Percentiles rank a stretch among this genome's conserved stretches.
Conservation (phyloP, 495 filamentous ascomycete genomes). For the Trichoderma parareesei region DNA sequence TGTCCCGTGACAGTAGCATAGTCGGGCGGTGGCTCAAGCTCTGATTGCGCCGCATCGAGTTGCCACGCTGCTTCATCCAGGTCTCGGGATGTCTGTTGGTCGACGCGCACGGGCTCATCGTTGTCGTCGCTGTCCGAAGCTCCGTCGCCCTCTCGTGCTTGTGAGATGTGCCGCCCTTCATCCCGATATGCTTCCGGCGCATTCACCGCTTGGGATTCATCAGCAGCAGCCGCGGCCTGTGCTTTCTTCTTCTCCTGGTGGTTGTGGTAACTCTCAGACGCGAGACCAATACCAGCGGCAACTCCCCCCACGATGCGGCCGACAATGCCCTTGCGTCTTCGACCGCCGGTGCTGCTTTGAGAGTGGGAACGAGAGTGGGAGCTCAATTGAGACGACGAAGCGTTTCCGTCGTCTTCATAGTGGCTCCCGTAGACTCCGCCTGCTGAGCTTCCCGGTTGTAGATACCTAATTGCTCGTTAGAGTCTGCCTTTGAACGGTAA, state of each 20-base stretch:
- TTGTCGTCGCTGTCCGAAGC: neutral
- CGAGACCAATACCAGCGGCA: slow-evolving; percentile 41
- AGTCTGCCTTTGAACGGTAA: neutral
- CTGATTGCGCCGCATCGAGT: slow-evolving; percentile 39
- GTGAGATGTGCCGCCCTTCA: slow-evolving; percentile 14
- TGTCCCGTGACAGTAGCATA: neutral
- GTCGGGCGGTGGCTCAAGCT: neutral
- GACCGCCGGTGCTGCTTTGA: neutral
- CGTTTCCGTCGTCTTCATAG: neutral
- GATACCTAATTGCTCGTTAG: neutral
- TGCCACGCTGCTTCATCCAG: slow-evolving; percentile 42
- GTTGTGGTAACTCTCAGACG: slow-evolving; percentile 22
- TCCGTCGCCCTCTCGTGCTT: neutral
- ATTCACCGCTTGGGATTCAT: slow-evolving; percentile 14
- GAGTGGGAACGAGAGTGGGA: slow-evolving; percentile 3
- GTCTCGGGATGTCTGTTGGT: slow-evolving; percentile 13
- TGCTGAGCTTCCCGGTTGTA: neutral
- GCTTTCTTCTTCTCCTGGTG: slow-evolving; percentile 28
- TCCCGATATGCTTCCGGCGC: neutral
- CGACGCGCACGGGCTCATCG: neutral
- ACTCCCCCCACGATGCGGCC: slow-evolving; percentile 17
- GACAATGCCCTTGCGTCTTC: neutral
- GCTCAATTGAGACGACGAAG: neutral
- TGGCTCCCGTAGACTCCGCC: neutral
- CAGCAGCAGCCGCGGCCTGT: slow-evolving; percentile 25